These are phyloP conservation scores for Intubia oerlemansii DNA, from an alignment of 2,329 filamentous ascomycete genomes.

Conservation along the genomic window DNA sequence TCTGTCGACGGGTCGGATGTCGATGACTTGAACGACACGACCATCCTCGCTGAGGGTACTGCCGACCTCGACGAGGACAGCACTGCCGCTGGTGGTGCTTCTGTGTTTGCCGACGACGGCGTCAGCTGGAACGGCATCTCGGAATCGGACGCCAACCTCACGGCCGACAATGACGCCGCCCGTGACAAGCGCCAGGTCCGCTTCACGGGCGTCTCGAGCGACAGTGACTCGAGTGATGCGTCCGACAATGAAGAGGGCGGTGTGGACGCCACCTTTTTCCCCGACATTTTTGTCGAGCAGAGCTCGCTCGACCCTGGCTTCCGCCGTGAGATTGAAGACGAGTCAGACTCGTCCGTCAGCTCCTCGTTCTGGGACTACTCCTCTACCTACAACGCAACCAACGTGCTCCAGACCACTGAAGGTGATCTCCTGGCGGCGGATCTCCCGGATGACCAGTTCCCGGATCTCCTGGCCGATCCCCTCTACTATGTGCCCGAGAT, in stretches of 20 bases:
- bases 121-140: conserved; percentile 22
- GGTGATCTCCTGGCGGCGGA: conserved; percentile 11
- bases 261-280: conserved; percentile 44
- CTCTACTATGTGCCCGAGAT: too few relatives aligned
- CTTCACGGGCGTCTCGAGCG: conserved; percentile 45
- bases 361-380: conserved; percentile 43
- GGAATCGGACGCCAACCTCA: conserved; percentile 13
- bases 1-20: conserved; percentile 16
- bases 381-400: conserved; percentile 17
- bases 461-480: too few relatives aligned
- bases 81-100: too few relatives aligned
- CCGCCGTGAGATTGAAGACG: conserved; percentile 52
- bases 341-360: conserved; percentile 32
- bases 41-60: too few relatives aligned
- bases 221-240: conserved; percentile 44
- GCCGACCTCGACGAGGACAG: conserved; percentile 16
- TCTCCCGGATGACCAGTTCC: too few relatives aligned
- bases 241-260: conserved; percentile 27
- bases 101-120: conserved; percentile 22
- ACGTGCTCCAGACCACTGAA: too few relatives aligned
- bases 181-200: conserved; percentile 55
- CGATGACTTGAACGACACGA: too few relatives aligned
- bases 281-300: conserved; percentile 60
- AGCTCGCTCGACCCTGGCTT: conserved; percentile 51
- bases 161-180: conserved; percentile 1